phyloP scores from a whole-genome alignment of 179 eudicot genomes.

The Dionaea muscipula region DNA sequence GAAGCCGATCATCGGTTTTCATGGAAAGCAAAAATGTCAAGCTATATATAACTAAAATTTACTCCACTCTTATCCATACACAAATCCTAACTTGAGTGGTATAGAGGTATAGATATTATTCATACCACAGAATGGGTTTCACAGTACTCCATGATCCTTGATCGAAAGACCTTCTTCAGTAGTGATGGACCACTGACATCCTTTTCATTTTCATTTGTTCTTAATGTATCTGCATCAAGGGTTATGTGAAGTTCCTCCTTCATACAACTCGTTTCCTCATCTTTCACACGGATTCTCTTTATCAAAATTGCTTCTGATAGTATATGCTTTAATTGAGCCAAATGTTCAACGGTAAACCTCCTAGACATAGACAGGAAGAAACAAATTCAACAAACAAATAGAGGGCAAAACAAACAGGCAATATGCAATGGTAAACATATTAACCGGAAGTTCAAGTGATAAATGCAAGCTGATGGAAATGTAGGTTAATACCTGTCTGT shows the following conservation, averaged over 20 bases:
- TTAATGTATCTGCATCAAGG: constrained; percentile 28
- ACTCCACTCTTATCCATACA: background rate
- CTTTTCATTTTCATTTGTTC: constrained; percentile 18
- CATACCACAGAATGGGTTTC: constrained; percentile 51
- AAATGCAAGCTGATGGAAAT: no score
- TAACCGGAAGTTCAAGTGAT: no score
- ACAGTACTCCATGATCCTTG: constrained; percentile 34
- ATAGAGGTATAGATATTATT: background rate
- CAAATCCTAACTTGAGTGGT: background rate
- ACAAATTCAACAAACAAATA: background rate
- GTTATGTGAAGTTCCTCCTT: constrained; percentile 61
- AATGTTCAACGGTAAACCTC: constrained; percentile 57
- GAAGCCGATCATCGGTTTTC: no score
- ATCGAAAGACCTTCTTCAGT: constrained; percentile 40
- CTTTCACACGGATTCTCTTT: constrained; percentile 44
- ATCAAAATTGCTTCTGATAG: constrained; percentile 58
- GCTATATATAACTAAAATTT: no score
- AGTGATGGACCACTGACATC: constrained; percentile 23
- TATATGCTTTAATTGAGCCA: constrained; percentile 71
- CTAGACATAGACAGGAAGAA: constrained; percentile 17
- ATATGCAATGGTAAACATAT: background rate
- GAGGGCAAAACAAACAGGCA: background rate
- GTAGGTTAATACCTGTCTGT: constrained; percentile 40
- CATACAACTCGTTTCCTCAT: constrained; percentile 56
- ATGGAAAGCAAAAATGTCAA: no score